These are phyloP conservation scores for Syzygium jambos DNA, from an alignment of 345 rosid genomes.

Conservation along the genomic window DNA sequence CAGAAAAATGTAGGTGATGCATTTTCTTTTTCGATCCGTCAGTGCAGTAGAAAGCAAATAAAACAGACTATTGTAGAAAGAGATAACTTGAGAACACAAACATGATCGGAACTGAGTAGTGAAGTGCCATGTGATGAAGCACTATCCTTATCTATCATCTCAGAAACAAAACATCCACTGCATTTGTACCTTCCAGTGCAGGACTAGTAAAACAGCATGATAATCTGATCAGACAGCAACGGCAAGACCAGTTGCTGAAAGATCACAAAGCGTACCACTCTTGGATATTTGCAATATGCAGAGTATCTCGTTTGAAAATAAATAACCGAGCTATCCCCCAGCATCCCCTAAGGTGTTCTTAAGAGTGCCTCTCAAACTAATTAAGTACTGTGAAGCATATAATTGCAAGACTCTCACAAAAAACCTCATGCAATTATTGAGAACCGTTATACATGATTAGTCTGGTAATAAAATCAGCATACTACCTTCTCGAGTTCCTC, in stretches of 20 bases:
- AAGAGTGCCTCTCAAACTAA: neutral
- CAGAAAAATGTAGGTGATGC: neutral
- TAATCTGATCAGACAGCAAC: neutral
- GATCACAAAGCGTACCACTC: neutral
- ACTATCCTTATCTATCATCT: neutral
- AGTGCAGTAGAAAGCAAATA: neutral
- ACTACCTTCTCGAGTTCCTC: conserved; percentile 93
- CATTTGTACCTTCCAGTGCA: neutral
- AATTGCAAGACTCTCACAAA: neutral
- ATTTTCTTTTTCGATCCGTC: neutral
- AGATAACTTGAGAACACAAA: neutral
- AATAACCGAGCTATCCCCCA: neutral
- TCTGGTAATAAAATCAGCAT: neutral
- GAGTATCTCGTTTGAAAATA: neutral
- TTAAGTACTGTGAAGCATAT: neutral
- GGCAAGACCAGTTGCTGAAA: neutral
- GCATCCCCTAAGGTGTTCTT: neutral
- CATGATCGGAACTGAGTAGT: neutral
- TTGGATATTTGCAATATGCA: neutral
- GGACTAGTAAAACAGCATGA: neutral
- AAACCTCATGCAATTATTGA: neutral
- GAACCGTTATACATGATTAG: neutral
- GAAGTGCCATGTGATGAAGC: neutral
- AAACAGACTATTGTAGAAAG: neutral
- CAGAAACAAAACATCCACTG: neutral